These are phyloP conservation scores for Bathelium albidoporum DNA, from an alignment of 495 filamentous ascomycete genomes.

Conservation along the genomic window DNA sequence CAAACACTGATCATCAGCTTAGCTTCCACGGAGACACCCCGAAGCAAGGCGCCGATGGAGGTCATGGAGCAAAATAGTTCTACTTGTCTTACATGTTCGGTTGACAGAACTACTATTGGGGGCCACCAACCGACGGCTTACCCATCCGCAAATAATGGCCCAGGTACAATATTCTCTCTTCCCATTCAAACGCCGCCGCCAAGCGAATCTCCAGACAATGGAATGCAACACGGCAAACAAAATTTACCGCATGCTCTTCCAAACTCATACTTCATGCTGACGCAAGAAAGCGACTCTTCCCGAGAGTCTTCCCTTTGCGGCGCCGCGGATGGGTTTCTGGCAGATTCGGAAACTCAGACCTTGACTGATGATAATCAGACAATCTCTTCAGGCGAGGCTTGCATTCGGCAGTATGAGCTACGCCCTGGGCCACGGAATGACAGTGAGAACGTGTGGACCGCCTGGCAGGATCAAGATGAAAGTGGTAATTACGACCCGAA, in stretches of 20 bases:
- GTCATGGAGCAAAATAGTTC: too few relatives aligned
- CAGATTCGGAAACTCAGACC: neutral
- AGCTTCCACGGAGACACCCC: too few relatives aligned
- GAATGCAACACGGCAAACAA: neutral
- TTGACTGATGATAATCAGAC: neutral
- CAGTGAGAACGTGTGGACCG: constrained; percentile 7
- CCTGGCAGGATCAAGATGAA: constrained; percentile 21
- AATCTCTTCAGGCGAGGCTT: neutral
- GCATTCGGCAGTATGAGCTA: constrained; percentile 8
- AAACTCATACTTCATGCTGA: neutral
- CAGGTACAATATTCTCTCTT: neutral
- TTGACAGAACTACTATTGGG: too few relatives aligned
- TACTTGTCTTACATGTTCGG: too few relatives aligned
- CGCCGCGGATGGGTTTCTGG: neutral
- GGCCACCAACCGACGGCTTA: too few relatives aligned
- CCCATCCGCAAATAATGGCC: too few relatives aligned
- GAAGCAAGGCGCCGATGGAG: too few relatives aligned
- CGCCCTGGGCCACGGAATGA: constrained; percentile 10
- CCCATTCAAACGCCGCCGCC: neutral
- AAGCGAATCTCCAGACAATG: neutral
- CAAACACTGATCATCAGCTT: too few relatives aligned
- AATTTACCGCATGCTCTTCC: neutral
- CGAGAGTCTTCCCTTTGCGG: neutral
- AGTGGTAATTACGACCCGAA: constrained; percentile 20
- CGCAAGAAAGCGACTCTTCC: neutral